phyloP scores from a whole-genome alignment of 2,329 filamentous ascomycete genomes.

The Aspergillus sp. region DNA sequence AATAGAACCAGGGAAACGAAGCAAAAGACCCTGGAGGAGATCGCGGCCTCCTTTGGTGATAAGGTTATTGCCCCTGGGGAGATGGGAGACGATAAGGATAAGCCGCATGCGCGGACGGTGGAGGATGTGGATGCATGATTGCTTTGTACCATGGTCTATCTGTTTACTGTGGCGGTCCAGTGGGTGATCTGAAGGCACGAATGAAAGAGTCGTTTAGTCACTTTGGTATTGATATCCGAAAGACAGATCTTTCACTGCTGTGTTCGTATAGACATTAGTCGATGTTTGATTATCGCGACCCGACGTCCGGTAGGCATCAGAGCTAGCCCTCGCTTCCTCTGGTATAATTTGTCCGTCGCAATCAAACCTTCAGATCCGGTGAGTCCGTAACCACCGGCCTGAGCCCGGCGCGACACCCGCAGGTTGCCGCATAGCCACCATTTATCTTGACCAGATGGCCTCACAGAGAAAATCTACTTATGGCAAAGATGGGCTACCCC shows the following conservation, averaged over 20 bases:
- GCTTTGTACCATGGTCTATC: too few species aligned
- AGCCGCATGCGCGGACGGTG: slow-evolving; percentile 22
- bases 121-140: slow-evolving; percentile 10
- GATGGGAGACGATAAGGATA: slow-evolving; percentile 23
- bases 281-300: too few species aligned
- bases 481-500: neutral
- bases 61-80: slow-evolving; percentile 38
- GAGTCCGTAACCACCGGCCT: neutral
- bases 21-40: slow-evolving; percentile 49
- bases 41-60: slow-evolving; percentile 51
- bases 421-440: neutral
- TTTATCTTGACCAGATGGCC: neutral
- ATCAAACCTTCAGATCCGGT: too few species aligned
- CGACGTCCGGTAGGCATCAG: too few species aligned
- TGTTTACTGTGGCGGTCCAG: too few species aligned
- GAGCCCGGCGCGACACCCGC: neutral
- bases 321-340: too few species aligned
- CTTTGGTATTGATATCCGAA: too few species aligned
- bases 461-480: neutral
- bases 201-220: too few species aligned
- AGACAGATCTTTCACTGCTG: too few species aligned
- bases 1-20: slow-evolving; percentile 44
- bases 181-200: too few species aligned
- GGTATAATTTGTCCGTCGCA: too few species aligned
- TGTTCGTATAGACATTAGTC: too few species aligned